A percentile compares a stretch with the other conserved stretches of the same genome.
These are phyloP conservation scores for Mrakia gelida DNA, from an alignment of 768 basidiomycete genomes.

Conservation along the genomic window DNA sequence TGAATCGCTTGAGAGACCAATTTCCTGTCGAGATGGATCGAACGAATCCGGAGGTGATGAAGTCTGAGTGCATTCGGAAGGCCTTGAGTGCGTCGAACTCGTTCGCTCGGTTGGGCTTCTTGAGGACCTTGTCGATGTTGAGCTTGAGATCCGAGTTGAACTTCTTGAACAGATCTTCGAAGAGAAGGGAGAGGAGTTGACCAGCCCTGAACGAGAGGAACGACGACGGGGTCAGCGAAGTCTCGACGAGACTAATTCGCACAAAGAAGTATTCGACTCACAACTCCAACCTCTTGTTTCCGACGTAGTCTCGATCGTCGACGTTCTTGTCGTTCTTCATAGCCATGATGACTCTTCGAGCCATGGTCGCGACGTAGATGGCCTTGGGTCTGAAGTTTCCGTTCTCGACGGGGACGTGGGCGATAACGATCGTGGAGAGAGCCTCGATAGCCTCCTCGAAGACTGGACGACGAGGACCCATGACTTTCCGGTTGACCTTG, in stretches of 20 bases:
- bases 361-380: slow-evolving; percentile 97
- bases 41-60: slow-evolving; percentile 90
- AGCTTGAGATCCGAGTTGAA: slow-evolving; percentile 94
- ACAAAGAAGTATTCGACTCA: slow-evolving; percentile 50
- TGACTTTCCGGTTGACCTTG: slow-evolving; percentile 73
- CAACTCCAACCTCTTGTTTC: slow-evolving; percentile 97
- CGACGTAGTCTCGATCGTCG: slow-evolving; percentile 97
- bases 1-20: slow-evolving; percentile 98
- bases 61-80: slow-evolving; percentile 93
- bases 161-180: slow-evolving; percentile 98
- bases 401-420: slow-evolving; percentile 86
- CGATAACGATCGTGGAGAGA: slow-evolving; percentile 92
- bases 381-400: slow-evolving; percentile 90
- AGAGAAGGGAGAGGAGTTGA: slow-evolving; percentile 87
- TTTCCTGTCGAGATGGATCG: slow-evolving; percentile 98
- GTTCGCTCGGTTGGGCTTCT: slow-evolving; percentile 87
- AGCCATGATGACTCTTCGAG: slow-evolving; percentile 88
- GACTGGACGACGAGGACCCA: slow-evolving; percentile 60
- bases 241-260: not conserved
- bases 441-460: slow-evolving; percentile 96
- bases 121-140: slow-evolving; percentile 92
- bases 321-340: slow-evolving; percentile 96
- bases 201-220: slow-evolving; percentile 63
- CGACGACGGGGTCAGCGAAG: slow-evolving; percentile 5
- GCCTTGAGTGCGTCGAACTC: slow-evolving; percentile 93